These are phyloP conservation scores for Didymella pinodella DNA, from an alignment of 2,329 filamentous ascomycete species.

Conservation along the genomic window DNA sequence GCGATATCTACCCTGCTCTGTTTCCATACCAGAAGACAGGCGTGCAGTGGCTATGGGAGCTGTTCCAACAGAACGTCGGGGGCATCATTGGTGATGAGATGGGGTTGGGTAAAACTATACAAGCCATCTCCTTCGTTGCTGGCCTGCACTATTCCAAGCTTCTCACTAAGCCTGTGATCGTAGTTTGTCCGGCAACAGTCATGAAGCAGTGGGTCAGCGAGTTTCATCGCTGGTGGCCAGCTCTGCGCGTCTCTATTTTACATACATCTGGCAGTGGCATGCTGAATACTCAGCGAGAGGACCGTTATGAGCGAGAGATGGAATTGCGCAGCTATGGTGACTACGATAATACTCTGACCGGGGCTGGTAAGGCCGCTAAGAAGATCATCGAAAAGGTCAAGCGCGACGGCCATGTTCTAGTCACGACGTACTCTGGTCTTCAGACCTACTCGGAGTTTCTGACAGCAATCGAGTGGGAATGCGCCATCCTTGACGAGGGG, in stretches of 20 bases:
- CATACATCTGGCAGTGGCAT: conserved; percentile 97
- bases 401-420: conserved; percentile 85
- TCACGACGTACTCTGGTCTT: conserved; percentile 96
- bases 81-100: conserved; percentile 98
- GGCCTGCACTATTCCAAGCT: conserved; percentile 91
- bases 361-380: conserved; percentile 73
- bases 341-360: conserved; percentile 54
- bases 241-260: conserved; percentile 91
- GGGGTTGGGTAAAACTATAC: conserved; percentile 95
- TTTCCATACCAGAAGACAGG: conserved; percentile 98
- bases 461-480: conserved; percentile 86
- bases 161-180: conserved; percentile 82
- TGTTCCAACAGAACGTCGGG: conserved; percentile 87
- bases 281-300: conserved; percentile 75
- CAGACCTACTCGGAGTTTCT: conserved; percentile 88
- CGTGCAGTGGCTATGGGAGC: conserved; percentile 93
- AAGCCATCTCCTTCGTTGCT: conserved; percentile 82
- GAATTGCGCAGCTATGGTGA: conserved; percentile 59
- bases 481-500: conserved; percentile 93
- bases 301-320: conserved; percentile 68
- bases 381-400: conserved; percentile 84
- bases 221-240: conserved; percentile 99
- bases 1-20: conserved; percentile 89
- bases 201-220: conserved; percentile 98
- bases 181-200: conserved; percentile 93